Evolutionary conservation across 78 protist genomes (phyloP).

Genomic region (Emiliania huxleyi): DNA sequence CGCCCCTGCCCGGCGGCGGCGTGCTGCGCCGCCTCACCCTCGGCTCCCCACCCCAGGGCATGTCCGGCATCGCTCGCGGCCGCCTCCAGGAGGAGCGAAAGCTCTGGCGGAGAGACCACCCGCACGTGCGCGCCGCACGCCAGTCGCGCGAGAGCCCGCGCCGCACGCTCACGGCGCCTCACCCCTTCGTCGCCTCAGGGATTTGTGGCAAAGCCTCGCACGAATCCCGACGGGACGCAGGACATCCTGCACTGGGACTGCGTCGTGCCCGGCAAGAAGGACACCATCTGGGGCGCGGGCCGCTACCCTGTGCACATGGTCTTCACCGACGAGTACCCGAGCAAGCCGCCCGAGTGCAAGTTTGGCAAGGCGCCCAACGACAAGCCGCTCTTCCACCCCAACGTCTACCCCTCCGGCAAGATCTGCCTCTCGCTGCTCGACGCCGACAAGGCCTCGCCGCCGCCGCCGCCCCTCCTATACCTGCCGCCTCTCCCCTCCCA

Average conservation of each 20-base stretch:
- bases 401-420: constrained; percentile 25
- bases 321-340: constrained; percentile 35
- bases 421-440: constrained; percentile 33
- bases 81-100: background rate
- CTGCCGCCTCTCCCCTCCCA: no score
- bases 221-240: background rate
- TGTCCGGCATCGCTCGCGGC: background rate
- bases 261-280: constrained; percentile 12
- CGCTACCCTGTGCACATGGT: background rate
- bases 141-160: constrained; percentile 16
- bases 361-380: background rate
- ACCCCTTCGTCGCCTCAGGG: background rate
- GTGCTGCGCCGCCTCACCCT: no score
- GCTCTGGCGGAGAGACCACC: background rate
- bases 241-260: constrained; percentile 22
- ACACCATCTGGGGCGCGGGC: constrained; percentile 16
- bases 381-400: constrained; percentile 46
- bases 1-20: no score
- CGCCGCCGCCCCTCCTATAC: constrained; percentile 93
- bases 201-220: background rate
- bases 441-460: constrained; percentile 84
- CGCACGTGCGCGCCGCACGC: background rate
- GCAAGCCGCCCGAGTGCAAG: constrained; percentile 19
- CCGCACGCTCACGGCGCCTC: constrained; percentile 35
- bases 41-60: no score